phyloP scores from a whole-genome alignment of 108 stramenopile genomes.

The Thalassiosira profunda region DNA sequence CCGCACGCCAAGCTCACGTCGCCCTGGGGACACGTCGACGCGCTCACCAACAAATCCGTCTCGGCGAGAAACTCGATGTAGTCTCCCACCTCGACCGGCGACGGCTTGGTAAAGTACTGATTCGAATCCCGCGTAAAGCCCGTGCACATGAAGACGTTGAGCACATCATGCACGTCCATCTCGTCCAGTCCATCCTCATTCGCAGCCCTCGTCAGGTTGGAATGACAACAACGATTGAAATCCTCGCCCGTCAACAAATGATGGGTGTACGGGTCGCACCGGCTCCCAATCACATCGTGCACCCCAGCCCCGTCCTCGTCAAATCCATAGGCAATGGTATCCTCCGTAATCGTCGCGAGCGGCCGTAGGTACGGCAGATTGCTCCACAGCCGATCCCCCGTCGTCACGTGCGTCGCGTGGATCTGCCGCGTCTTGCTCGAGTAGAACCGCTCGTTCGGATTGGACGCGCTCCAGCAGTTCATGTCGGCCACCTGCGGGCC shows the following conservation, averaged over 20 bases:
- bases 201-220: constrained; percentile 55
- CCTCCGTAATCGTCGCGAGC: constrained; percentile 55
- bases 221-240: constrained; percentile 51
- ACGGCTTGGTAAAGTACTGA: constrained; percentile 71
- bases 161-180: constrained; percentile 61
- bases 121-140: constrained; percentile 66
- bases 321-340: constrained; percentile 63
- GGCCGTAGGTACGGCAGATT: constrained; percentile 64
- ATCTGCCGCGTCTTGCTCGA: constrained; percentile 65
- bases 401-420: constrained; percentile 60
- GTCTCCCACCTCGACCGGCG: constrained; percentile 67
- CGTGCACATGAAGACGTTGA: constrained; percentile 77
- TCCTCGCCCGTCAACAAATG: constrained; percentile 51
- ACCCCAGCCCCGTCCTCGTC: constrained; percentile 72
- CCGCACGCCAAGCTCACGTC: constrained; percentile 66
- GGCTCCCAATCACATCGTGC: constrained; percentile 66
- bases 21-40: constrained; percentile 65
- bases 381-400: constrained; percentile 60
- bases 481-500: constrained; percentile 73
- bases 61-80: constrained; percentile 73
- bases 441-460: constrained; percentile 59
- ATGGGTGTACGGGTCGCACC: constrained; percentile 75
- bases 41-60: constrained; percentile 53
- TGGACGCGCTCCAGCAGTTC: constrained; percentile 53
- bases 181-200: constrained; percentile 43